Evolutionary conservation across 73 alveolate genomes (phyloP).

Genomic region (Paramecium octaurelia): DNA sequence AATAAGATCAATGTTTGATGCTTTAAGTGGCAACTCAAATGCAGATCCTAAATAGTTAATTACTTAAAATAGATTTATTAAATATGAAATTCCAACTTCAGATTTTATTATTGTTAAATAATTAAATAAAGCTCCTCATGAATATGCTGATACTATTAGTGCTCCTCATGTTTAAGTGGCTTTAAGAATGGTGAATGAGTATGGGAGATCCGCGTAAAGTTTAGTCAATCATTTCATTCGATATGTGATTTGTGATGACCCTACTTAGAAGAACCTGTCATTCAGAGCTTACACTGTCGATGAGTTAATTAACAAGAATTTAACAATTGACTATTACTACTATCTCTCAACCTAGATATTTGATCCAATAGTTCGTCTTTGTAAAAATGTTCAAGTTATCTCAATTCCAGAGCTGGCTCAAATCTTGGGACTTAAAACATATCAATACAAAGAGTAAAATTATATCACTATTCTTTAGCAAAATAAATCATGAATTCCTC

Average conservation of each 20-base stretch:
- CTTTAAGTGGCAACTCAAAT: not conserved
- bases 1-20: constrained; percentile 70
- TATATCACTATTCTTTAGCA: not conserved
- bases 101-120: constrained; percentile 79
- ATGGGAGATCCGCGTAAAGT: constrained; percentile 77
- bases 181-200: constrained; percentile 69
- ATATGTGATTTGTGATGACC: constrained; percentile 84
- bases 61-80: constrained; percentile 58
- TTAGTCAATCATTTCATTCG: constrained; percentile 81
- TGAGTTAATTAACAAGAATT: not conserved
- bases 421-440: not conserved
- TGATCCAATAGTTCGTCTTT: not conserved
- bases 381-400: not conserved
- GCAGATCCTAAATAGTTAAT: not conserved
- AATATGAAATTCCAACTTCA: constrained; percentile 41
- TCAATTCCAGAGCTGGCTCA: not conserved
- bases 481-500: not conserved
- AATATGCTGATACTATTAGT: constrained; percentile 76
- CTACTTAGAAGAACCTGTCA: not conserved
- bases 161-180: constrained; percentile 97
- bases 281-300: constrained; percentile 53
- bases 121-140: constrained; percentile 85
- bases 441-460: not conserved
- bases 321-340: constrained; percentile 22
- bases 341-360: constrained; percentile 25